Percentiles rank a stretch among this genome's conserved stretches.
Conservation (phyloP, 169 alveolate genomes). For the Cryptosporidium canis region DNA sequence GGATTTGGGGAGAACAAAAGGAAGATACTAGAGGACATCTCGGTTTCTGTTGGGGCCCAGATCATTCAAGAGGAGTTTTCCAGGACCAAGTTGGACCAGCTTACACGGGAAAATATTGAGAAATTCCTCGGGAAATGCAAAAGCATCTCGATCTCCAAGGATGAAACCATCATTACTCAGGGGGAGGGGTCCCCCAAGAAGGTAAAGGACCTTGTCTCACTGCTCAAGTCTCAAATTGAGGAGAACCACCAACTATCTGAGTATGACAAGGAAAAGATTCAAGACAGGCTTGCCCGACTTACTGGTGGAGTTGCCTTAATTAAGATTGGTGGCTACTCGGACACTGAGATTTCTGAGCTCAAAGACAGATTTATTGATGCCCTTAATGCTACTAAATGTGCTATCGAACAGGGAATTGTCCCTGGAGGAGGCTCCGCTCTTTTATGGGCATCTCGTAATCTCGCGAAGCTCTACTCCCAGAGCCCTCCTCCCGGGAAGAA, state of each 20-base stretch:
- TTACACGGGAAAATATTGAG: constrained; percentile 74
- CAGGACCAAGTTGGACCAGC: constrained; percentile 70
- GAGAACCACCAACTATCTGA: constrained; percentile 86
- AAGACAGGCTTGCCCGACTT: constrained; percentile 97
- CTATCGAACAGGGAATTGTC: constrained; percentile 98
- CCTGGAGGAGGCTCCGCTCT: constrained; percentile 99
- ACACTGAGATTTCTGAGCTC: constrained; percentile 96
- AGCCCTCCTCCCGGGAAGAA: constrained; percentile 59
- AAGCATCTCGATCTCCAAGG: constrained; percentile 95
- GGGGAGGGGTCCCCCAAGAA: constrained; percentile 94
- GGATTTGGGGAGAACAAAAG: constrained; percentile 98
- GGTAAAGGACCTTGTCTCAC: constrained; percentile 91
- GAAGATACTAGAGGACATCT: constrained; percentile 94
- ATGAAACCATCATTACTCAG: constrained; percentile 95
- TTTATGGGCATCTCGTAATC: constrained; percentile 88
- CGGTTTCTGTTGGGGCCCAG: constrained; percentile 95
- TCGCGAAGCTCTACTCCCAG: constrained; percentile 72
- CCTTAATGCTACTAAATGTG: constrained; percentile 98
- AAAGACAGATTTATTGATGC: constrained; percentile 99
- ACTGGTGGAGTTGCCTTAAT: constrained; percentile 99
- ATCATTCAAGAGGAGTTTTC: constrained; percentile 92
- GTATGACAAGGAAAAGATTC: constrained; percentile 94
- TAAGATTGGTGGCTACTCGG: constrained; percentile 97
- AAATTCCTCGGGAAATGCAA: constrained; percentile 92
- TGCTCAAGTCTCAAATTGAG: constrained; percentile 89